Evolutionary conservation across 2,329 filamentous ascomycete genomes (phyloP).

Genomic region (Alternaria infectoria): DNA sequence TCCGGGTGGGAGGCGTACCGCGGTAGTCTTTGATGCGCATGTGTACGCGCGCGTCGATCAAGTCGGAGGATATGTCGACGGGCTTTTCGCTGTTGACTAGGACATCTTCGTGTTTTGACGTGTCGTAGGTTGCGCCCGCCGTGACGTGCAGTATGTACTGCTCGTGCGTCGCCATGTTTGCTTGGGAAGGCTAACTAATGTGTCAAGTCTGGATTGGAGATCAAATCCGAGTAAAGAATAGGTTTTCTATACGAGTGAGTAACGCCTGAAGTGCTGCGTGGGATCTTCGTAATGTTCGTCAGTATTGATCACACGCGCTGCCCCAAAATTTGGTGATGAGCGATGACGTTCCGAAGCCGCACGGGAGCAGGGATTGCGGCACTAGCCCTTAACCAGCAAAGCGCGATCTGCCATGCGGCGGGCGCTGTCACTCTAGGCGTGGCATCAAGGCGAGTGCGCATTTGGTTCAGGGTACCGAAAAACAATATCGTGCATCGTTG

Average conservation of each 20-base stretch:
- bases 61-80: constrained; percentile 66
- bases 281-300: not conserved
- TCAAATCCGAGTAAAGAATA: not conserved
- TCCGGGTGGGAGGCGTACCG: constrained; percentile 34
- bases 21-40: constrained; percentile 74
- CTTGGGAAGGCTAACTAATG: too few species aligned
- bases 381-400: too few species aligned
- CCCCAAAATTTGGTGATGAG: constrained; percentile 17
- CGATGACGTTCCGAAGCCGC: constrained; percentile 6
- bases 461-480: too few species aligned
- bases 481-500: too few species aligned
- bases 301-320: not conserved
- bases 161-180: constrained; percentile 53
- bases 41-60: constrained; percentile 71
- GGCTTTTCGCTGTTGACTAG: constrained; percentile 74
- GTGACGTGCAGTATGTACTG: constrained; percentile 84
- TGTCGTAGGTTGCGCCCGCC: constrained; percentile 78
- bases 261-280: not conserved
- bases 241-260: not conserved
- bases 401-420: too few species aligned
- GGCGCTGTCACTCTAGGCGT: too few species aligned
- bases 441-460: too few species aligned
- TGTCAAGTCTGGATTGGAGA: too few species aligned
- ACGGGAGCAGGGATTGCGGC: too few species aligned
- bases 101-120: constrained; percentile 72